Evolutionary conservation across 176 grass and related monocot genomes (phyloP).

Genomic region (Poa annua): DNA sequence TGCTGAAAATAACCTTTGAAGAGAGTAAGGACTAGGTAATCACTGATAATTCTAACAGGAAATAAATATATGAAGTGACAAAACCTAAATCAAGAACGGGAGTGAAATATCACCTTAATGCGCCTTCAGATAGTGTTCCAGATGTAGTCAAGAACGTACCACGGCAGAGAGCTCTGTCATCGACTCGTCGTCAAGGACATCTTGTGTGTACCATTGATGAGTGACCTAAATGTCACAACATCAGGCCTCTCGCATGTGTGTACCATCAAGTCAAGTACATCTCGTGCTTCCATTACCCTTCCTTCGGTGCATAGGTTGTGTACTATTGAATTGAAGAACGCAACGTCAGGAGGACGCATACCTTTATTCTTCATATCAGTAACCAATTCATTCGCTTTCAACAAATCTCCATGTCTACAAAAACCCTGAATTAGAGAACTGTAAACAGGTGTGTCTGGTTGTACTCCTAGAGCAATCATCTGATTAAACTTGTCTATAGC

Average conservation of each 20-base stretch:
- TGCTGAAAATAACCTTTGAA: too few relatives aligned
- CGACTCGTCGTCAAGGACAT: too few relatives aligned
- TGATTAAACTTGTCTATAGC: background rate
- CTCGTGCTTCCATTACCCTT: background rate
- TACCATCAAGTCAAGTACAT: background rate
- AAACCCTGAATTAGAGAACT: background rate
- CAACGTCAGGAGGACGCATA: background rate
- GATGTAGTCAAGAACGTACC: too few relatives aligned
- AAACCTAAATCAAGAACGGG: too few relatives aligned
- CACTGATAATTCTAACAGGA: too few relatives aligned
- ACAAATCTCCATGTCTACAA: background rate
- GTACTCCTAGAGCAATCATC: background rate
- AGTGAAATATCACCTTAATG: too few relatives aligned
- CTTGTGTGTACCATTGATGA: background rate
- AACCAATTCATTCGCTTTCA: background rate
- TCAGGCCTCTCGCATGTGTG: background rate
- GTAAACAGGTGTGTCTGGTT: background rate
- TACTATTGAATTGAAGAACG: background rate
- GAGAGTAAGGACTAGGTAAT: too few relatives aligned
- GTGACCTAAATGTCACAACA: background rate
- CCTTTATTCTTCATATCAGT: background rate
- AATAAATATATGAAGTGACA: too few relatives aligned
- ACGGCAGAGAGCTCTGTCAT: too few relatives aligned
- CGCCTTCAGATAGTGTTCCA: too few relatives aligned
- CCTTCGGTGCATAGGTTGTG: background rate